Percentiles rank a stretch among this genome's conserved stretches.
Evolutionary conservation across 345 rosid species (phyloP).

Genomic region (Eucalyptus paniculata): DNA sequence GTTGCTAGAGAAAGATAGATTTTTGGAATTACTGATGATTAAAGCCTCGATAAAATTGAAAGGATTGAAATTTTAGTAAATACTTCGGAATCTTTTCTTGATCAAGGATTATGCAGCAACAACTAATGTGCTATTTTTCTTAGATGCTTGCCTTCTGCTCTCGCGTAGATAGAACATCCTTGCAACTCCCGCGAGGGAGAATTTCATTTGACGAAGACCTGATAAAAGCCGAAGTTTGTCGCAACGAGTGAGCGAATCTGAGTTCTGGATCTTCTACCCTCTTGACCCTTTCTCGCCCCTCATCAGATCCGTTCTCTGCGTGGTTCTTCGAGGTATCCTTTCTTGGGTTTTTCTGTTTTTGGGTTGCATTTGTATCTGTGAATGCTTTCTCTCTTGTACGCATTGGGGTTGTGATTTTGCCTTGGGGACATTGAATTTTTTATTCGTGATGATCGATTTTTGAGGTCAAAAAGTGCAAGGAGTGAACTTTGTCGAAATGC

Average conservation of each 20-base stretch:
- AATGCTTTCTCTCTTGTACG: no score
- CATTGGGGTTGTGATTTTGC: no score
- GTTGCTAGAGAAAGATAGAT: background rate
- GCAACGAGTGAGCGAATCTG: accelerated
- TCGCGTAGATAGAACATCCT: background rate
- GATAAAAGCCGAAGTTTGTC: background rate
- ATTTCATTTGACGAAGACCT: background rate
- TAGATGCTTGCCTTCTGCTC: background rate
- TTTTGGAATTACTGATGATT: background rate
- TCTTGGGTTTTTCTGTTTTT: no score
- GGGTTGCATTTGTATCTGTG: no score
- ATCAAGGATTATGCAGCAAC: background rate
- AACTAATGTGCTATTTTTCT: background rate
- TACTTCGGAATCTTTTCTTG: background rate
- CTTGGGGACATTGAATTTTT: no score
- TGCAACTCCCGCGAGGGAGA: background rate
- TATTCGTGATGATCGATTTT: no score
- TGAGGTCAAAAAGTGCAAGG: no score
- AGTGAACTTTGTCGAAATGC: no score
- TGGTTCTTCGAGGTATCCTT: no score
- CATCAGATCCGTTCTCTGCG: background rate
- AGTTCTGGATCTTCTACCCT: background rate
- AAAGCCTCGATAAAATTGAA: background rate
- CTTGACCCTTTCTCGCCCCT: background rate
- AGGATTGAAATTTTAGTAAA: background rate